Percentiles rank a stretch among this genome's conserved stretches.
phyloP scores from a whole-genome alignment of 495 filamentous ascomycete species.

The Acidomyces sp. region DNA sequence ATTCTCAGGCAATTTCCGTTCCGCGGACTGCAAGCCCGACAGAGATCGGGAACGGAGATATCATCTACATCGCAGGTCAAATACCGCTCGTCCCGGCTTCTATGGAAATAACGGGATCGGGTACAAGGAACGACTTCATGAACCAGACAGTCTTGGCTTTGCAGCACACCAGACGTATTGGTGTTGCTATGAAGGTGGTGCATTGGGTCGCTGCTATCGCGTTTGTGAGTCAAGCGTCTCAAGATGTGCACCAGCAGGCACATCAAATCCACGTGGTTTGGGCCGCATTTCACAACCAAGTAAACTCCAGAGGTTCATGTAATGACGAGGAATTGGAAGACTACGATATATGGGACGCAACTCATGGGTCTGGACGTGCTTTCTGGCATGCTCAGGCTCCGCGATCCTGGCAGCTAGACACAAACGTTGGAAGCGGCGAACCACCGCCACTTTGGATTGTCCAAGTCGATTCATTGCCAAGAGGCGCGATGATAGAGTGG shows the following conservation, averaged over 20 bases:
- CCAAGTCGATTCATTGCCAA: slow-evolving; percentile 58
- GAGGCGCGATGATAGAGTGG: slow-evolving; percentile 62
- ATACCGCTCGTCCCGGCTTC: slow-evolving; percentile 74
- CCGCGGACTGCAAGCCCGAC: slow-evolving; percentile 21
- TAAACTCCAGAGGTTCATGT: slow-evolving; percentile 16
- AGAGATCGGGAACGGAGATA: neutral
- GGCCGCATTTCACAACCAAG: slow-evolving; percentile 37
- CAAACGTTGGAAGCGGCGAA: neutral
- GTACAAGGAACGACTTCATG: slow-evolving; percentile 8
- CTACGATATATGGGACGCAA: slow-evolving; percentile 57
- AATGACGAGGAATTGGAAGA: slow-evolving; percentile 34
- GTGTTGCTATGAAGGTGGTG: slow-evolving; percentile 51
- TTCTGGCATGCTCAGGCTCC: neutral
- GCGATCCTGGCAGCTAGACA: neutral
- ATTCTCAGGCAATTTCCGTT: slow-evolving; percentile 69
- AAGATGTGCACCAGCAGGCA: slow-evolving; percentile 27
- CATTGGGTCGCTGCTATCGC: slow-evolving; percentile 64
- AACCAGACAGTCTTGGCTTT: slow-evolving; percentile 50
- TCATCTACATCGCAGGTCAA: slow-evolving; percentile 69
- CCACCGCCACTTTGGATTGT: slow-evolving; percentile 54
- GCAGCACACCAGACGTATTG: slow-evolving; percentile 86
- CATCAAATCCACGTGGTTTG: slow-evolving; percentile 24
- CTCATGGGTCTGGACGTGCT: neutral
- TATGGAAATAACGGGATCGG: slow-evolving; percentile 46
- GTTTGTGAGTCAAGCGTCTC: slow-evolving; percentile 40